A percentile compares a stretch with the other conserved stretches of the same genome.
phyloP scores from a whole-genome alignment of 1,284 basidiomycete species.

The Fomes fomentarius region DNA sequence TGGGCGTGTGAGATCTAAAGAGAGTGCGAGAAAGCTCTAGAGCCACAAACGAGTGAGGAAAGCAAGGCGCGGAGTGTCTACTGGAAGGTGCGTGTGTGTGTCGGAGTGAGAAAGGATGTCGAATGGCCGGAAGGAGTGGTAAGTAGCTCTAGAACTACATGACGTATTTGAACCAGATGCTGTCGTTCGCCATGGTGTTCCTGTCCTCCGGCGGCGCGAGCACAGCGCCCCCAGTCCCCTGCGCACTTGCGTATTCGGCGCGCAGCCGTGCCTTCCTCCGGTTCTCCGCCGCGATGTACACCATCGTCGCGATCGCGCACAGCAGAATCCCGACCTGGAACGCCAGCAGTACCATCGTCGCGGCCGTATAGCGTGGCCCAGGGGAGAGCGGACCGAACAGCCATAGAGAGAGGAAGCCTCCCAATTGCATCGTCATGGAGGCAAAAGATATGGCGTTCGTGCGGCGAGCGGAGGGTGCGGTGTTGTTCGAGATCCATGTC shows the following conservation, averaged over 20 bases:
- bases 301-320: constrained; percentile 13
- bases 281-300: constrained; percentile 8
- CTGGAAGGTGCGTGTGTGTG: no score
- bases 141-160: no score
- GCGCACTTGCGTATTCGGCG: not conserved
- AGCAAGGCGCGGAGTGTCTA: no score
- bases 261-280: not conserved
- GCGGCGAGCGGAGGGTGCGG: constrained; percentile 55
- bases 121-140: no score
- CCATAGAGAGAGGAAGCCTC: constrained; percentile 60
- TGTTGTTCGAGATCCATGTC: constrained; percentile 72
- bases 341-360: constrained; percentile 11
- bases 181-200: not conserved
- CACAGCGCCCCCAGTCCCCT: not conserved
- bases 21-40: no score
- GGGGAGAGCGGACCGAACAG: constrained; percentile 32
- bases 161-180: constrained; percentile 8
- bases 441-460: constrained; percentile 53
- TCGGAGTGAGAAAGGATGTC: no score
- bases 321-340: constrained; percentile 18
- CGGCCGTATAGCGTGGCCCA: constrained; percentile 15
- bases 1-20: no score
- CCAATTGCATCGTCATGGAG: constrained; percentile 68
- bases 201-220: not conserved
- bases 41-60: no score